These are phyloP conservation scores for Meripilus lineatus DNA, from an alignment of 1,284 basidiomycete species.

Conservation along the genomic window DNA sequence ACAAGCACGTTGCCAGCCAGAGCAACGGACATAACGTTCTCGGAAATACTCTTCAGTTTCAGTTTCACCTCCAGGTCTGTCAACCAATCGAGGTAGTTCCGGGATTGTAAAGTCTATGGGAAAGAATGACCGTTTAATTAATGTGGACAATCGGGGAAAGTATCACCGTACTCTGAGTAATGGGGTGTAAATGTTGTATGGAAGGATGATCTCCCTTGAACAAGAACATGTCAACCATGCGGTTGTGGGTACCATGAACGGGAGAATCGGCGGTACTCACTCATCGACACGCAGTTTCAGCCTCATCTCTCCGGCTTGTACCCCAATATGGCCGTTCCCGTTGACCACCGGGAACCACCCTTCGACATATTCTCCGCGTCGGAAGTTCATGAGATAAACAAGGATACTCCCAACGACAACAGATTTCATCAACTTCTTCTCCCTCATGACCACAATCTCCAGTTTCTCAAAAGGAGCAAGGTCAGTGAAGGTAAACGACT, in stretches of 20 bases:
- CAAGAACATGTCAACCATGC: constrained; percentile 5
- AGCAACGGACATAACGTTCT: constrained; percentile 63
- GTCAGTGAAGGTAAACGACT: constrained; percentile 67
- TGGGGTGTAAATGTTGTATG: too few relatives aligned
- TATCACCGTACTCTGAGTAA: too few relatives aligned
- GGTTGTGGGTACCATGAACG: background rate
- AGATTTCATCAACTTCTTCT: constrained; percentile 59
- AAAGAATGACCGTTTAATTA: too few relatives aligned
- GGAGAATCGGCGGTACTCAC: constrained; percentile 52
- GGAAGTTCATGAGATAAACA: constrained; percentile 65
- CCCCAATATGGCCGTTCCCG: constrained; percentile 39
- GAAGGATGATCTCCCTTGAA: constrained; percentile 69
- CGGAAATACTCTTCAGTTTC: constrained; percentile 55
- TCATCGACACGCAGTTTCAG: constrained; percentile 72
- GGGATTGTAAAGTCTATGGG: constrained; percentile 51
- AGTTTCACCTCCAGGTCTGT: constrained; percentile 62
- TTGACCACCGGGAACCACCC: constrained; percentile 80
- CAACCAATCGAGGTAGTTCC: constrained; percentile 74
- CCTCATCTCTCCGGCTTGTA: constrained; percentile 69
- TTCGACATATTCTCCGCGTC: constrained; percentile 66
- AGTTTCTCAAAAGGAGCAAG: constrained; percentile 68
- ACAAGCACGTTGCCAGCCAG: constrained; percentile 58
- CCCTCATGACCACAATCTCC: constrained; percentile 58
- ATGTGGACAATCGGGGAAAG: too few relatives aligned
- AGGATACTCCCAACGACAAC: constrained; percentile 54